phyloP scores from a whole-genome alignment of 345 rosid species.

The Eucalyptus caleyi region DNA sequence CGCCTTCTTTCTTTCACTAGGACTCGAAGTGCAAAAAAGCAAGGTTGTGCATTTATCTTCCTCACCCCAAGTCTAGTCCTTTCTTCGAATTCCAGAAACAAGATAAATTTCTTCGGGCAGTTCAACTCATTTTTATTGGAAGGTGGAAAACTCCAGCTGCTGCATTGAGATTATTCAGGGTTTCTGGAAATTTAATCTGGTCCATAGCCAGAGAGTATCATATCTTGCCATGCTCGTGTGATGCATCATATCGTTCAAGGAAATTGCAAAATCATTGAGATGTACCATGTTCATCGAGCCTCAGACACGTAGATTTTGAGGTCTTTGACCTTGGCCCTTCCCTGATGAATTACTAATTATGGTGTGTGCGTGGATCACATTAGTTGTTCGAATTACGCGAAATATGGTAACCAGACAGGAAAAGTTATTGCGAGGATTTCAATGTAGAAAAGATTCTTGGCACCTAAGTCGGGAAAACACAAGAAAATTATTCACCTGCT shows the following conservation, averaged over 20 bases:
- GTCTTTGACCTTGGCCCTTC: not conserved
- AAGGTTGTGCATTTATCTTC: constrained; percentile 79
- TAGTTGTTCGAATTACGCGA: not conserved
- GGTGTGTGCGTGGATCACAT: not conserved
- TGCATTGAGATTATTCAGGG: too few relatives aligned
- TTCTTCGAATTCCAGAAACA: not conserved
- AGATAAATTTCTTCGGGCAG: not conserved
- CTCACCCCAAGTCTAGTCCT: constrained; percentile 24
- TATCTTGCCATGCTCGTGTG: not conserved
- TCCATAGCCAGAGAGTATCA: not conserved
- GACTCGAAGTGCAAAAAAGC: constrained; percentile 79
- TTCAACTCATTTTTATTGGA: not conserved
- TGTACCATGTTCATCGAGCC: not conserved
- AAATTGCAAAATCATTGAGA: not conserved
- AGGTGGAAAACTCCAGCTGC: not conserved
- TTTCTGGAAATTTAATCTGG: not conserved
- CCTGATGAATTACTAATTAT: not conserved
- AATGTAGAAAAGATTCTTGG: not conserved
- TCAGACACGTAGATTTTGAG: not conserved
- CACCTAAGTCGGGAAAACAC: not conserved
- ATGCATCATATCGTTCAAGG: not conserved
- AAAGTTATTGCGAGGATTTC: not conserved
- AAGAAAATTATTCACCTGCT: not conserved
- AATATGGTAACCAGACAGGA: not conserved
- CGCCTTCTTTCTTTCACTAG: constrained; percentile 72